phyloP scores from a whole-genome alignment of 768 basidiomycete species.

The Phylloporus sp. region DNA sequence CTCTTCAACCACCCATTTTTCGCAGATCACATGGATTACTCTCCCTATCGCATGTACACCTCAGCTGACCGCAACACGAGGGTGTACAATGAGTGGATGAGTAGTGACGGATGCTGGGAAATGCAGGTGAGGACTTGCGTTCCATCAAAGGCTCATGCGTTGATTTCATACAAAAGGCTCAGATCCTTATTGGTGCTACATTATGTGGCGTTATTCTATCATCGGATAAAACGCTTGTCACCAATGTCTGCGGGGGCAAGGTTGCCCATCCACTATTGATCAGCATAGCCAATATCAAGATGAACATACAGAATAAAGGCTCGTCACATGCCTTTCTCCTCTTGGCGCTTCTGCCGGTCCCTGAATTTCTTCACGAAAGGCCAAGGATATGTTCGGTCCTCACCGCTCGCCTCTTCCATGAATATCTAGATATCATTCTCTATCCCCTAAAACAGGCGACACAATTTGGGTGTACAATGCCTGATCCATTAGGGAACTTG shows the following conservation, averaged over 20 bases:
- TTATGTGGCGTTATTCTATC: slow-evolving; percentile 3
- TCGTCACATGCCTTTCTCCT: background rate
- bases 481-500: background rate
- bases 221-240: slow-evolving; percentile 4
- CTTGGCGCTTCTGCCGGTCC: background rate
- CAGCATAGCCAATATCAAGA: slow-evolving; percentile 13
- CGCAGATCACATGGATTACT: slow-evolving; percentile 10
- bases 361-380: background rate
- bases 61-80: background rate
- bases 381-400: background rate
- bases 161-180: background rate
- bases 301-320: background rate
- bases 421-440: background rate
- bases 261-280: slow-evolving; percentile 9
- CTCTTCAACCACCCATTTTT: slow-evolving; percentile 20
- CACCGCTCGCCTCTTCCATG: background rate
- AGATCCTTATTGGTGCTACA: background rate
- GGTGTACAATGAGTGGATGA: slow-evolving; percentile 23
- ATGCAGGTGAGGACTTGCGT: background rate
- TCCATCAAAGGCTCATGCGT: too few species aligned
- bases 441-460: background rate
- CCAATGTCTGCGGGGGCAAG: slow-evolving; percentile 12
- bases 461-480: background rate
- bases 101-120: background rate
- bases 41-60: background rate